Evolutionary conservation across 2,329 filamentous ascomycete species (phyloP).

Genomic region (Scortechinia acanthostroma): DNA sequence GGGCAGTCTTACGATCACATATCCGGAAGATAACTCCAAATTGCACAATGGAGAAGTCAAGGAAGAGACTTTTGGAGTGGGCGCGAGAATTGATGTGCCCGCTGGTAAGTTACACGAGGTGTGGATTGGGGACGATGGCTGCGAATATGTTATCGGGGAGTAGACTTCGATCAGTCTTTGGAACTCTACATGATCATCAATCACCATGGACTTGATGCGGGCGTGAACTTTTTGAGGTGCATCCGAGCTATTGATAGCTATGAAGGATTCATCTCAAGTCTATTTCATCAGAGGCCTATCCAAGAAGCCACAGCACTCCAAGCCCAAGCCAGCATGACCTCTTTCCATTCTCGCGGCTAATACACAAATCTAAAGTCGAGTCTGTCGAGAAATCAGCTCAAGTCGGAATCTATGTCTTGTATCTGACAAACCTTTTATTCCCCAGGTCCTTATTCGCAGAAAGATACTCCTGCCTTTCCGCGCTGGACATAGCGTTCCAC

Average conservation of each 20-base stretch:
- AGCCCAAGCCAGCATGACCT: not conserved
- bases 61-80: slow-evolving; percentile 46
- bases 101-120: slow-evolving; percentile 48
- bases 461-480: slow-evolving; percentile 33
- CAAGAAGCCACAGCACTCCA: no score
- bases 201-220: not conserved
- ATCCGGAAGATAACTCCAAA: slow-evolving; percentile 35
- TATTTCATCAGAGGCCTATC: no score
- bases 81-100: slow-evolving; percentile 46
- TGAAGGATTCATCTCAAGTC: not conserved
- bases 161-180: slow-evolving; percentile 5
- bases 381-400: no score
- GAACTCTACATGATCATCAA: not conserved
- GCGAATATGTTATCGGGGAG: slow-evolving; percentile 54
- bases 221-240: no score
- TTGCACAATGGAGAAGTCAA: slow-evolving; percentile 20
- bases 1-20: slow-evolving; percentile 47
- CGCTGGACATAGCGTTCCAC: slow-evolving; percentile 37
- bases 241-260: not conserved
- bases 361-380: slow-evolving; percentile 32
- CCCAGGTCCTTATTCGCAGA: slow-evolving; percentile 11
- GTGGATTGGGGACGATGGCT: slow-evolving; percentile 49
- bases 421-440: slow-evolving; percentile 26
- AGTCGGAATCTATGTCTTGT: not conserved
- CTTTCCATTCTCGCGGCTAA: slow-evolving; percentile 23